phyloP scores from a whole-genome alignment of 192 early-diverging fungal genomes.

The Funneliformis geosporum region DNA sequence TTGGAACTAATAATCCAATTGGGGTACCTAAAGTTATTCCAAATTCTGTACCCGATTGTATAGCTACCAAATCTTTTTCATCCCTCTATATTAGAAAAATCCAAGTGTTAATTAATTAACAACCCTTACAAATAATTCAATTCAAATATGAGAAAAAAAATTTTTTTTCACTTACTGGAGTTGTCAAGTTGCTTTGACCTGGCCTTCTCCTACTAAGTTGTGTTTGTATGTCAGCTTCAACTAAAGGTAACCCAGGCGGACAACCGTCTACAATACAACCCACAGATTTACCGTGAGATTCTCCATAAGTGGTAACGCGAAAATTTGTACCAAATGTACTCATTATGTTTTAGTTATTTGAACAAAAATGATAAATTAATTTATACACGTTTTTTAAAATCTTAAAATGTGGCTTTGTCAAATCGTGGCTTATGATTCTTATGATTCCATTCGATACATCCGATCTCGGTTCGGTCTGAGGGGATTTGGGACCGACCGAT shows the following conservation, averaged over 20 bases:
- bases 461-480: too few relatives aligned
- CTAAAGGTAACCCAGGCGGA: slow-evolving; percentile 90
- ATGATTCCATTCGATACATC: too few relatives aligned
- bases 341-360: slow-evolving; percentile 45
- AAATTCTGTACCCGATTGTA: slow-evolving; percentile 91
- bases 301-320: slow-evolving; percentile 94
- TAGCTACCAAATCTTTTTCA: slow-evolving; percentile 92
- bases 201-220: slow-evolving; percentile 92
- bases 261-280: slow-evolving; percentile 96
- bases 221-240: slow-evolving; percentile 89
- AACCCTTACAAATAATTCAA: background rate
- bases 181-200: slow-evolving; percentile 94
- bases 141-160: background rate
- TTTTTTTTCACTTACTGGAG: slow-evolving; percentile 67
- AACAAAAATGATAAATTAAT: too few relatives aligned
- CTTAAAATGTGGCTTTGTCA: too few relatives aligned
- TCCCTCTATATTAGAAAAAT: slow-evolving; percentile 62
- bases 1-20: slow-evolving; percentile 87
- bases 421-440: too few relatives aligned
- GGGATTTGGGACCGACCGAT: too few relatives aligned
- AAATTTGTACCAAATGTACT: slow-evolving; percentile 83
- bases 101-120: background rate
- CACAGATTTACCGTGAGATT: slow-evolving; percentile 98
- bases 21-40: slow-evolving; percentile 94
- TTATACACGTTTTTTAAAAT: too few relatives aligned